These are phyloP conservation scores for Heritiera littoralis DNA, from an alignment of 345 rosid genomes.

Conservation along the genomic window DNA sequence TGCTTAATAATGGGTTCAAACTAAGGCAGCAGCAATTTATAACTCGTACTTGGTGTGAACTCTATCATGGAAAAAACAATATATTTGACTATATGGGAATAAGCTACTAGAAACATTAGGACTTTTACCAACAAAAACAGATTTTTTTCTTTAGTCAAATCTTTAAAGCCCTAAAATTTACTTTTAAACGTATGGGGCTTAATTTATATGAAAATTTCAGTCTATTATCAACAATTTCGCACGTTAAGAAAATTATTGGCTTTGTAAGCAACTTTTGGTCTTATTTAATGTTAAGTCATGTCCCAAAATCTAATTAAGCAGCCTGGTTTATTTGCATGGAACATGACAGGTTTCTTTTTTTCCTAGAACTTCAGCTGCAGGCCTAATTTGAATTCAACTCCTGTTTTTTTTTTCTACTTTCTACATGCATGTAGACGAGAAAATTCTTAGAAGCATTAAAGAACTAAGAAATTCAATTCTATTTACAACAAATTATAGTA, in stretches of 20 bases:
- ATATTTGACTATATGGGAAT: not conserved
- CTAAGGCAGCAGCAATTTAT: not conserved
- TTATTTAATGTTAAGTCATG: not conserved
- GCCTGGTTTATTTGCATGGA: not conserved
- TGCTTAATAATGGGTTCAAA: not conserved
- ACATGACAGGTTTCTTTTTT: not conserved
- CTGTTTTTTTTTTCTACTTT: not conserved
- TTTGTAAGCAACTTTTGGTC: too few relatives aligned
- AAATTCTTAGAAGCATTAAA: not conserved
- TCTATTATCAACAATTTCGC: too few relatives aligned
- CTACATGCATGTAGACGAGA: not conserved
- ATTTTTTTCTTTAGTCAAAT: too few relatives aligned
- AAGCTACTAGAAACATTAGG: not conserved
- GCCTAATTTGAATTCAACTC: constrained; percentile 1
- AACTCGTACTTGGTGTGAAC: not conserved
- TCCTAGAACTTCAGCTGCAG: not conserved
- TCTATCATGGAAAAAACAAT: not conserved
- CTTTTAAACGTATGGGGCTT: too few relatives aligned
- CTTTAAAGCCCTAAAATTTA: too few relatives aligned
- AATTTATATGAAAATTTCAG: not conserved
- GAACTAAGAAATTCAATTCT: not conserved
- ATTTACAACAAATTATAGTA: not conserved
- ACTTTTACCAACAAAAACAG: not conserved
- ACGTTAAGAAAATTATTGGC: too few relatives aligned
- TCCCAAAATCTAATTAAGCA: not conserved